Conservation (phyloP, 768 basidiomycete genomes). For the Pholiota conissans region DNA sequence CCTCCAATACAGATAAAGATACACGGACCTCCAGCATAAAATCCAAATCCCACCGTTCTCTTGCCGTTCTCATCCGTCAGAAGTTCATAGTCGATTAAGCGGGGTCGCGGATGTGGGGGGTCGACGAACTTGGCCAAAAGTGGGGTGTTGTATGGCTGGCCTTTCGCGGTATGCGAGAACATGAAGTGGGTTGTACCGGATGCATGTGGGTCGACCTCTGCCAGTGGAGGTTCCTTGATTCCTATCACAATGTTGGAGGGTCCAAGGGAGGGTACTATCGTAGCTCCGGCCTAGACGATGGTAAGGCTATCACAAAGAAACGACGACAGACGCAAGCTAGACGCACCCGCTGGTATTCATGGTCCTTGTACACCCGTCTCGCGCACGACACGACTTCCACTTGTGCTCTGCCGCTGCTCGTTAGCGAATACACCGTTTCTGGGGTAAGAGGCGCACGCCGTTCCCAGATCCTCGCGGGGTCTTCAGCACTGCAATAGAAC, state of each 20-base stretch:
- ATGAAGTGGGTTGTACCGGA: conserved; percentile 64
- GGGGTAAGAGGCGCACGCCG: conserved; percentile 84
- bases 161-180: conserved; percentile 93
- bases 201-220: conserved; percentile 50
- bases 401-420: conserved; percentile 51
- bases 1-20: background rate
- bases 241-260: conserved; percentile 78
- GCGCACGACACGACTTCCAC: conserved; percentile 80
- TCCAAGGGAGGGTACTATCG: conserved; percentile 47
- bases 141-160: conserved; percentile 83
- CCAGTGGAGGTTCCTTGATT: conserved; percentile 84
- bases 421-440: conserved; percentile 61
- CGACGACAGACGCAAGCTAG: background rate
- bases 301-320: background rate
- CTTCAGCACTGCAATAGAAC: conserved; percentile 59
- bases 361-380: conserved; percentile 66
- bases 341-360: conserved; percentile 67
- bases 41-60: conserved; percentile 87
- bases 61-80: conserved; percentile 61
- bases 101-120: conserved; percentile 28
- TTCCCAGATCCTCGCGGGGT: conserved; percentile 83
- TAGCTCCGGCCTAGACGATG: conserved; percentile 71
- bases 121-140: conserved; percentile 66
- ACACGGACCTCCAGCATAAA: conserved; percentile 82
- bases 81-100: conserved; percentile 85